Evolutionary conservation across 805 yeast species (phyloP).

Genomic region (Saccharomycopsis sp.): DNA sequence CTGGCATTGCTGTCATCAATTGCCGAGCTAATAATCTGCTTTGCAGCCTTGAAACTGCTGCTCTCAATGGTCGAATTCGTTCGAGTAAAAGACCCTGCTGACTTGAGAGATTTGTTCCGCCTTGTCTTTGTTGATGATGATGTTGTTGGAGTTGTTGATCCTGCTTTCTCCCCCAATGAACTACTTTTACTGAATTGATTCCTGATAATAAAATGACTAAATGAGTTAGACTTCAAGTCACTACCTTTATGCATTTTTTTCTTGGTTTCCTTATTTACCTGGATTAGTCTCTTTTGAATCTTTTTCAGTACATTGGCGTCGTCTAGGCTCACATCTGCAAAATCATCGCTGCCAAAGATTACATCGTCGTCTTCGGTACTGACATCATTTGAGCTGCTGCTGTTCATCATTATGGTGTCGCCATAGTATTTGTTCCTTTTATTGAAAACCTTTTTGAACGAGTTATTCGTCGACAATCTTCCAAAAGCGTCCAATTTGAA

Average conservation of each 20-base stretch:
- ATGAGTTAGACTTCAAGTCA: background rate
- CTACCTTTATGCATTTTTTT: too few species aligned
- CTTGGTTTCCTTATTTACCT: too few species aligned
- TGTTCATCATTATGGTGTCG: too few species aligned
- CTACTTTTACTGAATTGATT: too few species aligned
- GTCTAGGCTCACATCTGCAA: too few species aligned
- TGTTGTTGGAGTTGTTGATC: background rate
- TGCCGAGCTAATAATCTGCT: slow-evolving; percentile 13
- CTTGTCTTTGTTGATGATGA: background rate
- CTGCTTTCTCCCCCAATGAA: background rate
- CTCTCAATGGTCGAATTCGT: slow-evolving; percentile 13
- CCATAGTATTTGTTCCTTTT: background rate
- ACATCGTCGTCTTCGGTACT: slow-evolving; percentile 8
- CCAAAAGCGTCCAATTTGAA: slow-evolving; percentile 19
- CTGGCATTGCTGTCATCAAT: slow-evolving; percentile 17
- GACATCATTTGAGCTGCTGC: background rate
- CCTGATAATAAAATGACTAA: background rate
- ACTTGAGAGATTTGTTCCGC: background rate
- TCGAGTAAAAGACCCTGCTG: slow-evolving; percentile 6
- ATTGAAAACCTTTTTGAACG: background rate
- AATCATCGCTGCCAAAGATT: too few species aligned
- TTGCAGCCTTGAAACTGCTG: slow-evolving; percentile 4
- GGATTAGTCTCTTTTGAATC: too few species aligned
- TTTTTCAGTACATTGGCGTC: too few species aligned
- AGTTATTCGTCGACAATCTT: slow-evolving; percentile 5